Percentiles rank a stretch among this genome's conserved stretches.
These are phyloP conservation scores for Aspergillus sp. DNA, from an alignment of 2,329 filamentous ascomycete species.

Conservation along the genomic window DNA sequence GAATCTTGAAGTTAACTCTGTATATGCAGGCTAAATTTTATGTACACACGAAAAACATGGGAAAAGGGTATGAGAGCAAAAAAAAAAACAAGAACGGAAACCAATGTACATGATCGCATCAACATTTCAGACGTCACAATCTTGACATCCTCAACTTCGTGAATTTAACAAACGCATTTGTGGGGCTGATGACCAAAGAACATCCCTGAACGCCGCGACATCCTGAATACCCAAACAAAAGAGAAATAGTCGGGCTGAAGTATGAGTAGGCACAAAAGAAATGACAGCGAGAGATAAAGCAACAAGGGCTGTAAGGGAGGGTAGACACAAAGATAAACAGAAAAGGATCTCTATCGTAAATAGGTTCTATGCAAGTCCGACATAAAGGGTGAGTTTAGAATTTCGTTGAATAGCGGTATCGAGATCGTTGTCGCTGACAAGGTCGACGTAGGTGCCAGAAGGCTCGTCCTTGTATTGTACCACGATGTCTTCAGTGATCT, in stretches of 20 bases:
- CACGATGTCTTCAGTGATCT: constrained; percentile 72
- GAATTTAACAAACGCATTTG: constrained; percentile 24
- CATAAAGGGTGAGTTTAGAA: constrained; percentile 79
- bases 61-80: constrained; percentile 20
- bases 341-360: constrained; percentile 12
- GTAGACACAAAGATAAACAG: constrained; percentile 6
- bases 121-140: constrained; percentile 33
- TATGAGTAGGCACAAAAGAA: constrained; percentile 9
- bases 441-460: constrained; percentile 69
- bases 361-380: constrained; percentile 39
- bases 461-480: constrained; percentile 85
- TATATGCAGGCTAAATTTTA: constrained; percentile 33
- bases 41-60: constrained; percentile 30
- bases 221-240: constrained; percentile 11
- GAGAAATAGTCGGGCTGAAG: constrained; percentile 4
- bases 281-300: constrained; percentile 8
- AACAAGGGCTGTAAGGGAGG: not conserved
- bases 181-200: constrained; percentile 22
- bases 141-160: constrained; percentile 30
- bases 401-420: constrained; percentile 78
- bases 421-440: constrained; percentile 79
- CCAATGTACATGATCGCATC: constrained; percentile 31
- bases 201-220: constrained; percentile 20
- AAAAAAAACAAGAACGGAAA: constrained; percentile 15
- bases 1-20: not conserved